phyloP scores from a whole-genome alignment of 164 flowering plant genomes.

The Paratinospora sagittata region DNA sequence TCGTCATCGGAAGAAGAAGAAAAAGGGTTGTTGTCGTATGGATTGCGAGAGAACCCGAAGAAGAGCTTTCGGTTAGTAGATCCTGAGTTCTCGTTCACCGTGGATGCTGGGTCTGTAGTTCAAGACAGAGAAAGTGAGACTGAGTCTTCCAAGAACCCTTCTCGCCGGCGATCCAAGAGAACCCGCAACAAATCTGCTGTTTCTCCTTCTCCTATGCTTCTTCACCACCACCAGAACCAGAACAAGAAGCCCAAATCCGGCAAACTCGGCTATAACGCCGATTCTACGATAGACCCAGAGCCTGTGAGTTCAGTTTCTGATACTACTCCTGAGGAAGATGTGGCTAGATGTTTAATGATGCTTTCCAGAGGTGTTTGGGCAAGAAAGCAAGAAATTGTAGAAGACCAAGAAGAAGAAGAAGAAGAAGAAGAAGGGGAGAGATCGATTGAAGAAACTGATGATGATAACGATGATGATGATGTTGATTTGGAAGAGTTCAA shows the following conservation, averaged over 20 bases:
- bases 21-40: constrained; percentile 16
- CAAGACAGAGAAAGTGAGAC: constrained; percentile 79
- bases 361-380: constrained; percentile 67
- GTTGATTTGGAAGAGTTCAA: constrained; percentile 7
- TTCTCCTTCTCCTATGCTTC: neutral
- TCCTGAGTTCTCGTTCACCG: constrained; percentile 54
- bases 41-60: constrained; percentile 23
- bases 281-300: constrained; percentile 36
- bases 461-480: too few species aligned
- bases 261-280: constrained; percentile 16
- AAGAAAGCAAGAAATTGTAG: neutral
- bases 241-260: constrained; percentile 20
- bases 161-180: constrained; percentile 54
- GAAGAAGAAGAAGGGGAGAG: constrained; percentile 14
- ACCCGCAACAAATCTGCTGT: constrained; percentile 21
- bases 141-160: constrained; percentile 53
- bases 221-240: neutral
- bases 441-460: constrained; percentile 11
- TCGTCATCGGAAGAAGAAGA: constrained; percentile 26
- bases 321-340: constrained; percentile 65
- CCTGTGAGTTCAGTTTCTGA: constrained; percentile 70
- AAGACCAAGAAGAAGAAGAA: constrained; percentile 14
- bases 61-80: constrained; percentile 36
- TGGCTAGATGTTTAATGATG: constrained; percentile 82
- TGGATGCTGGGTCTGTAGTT: constrained; percentile 34